Evolutionary conservation across 2,329 filamentous ascomycete genomes (phyloP).

Genomic region (Penicillium sp.): DNA sequence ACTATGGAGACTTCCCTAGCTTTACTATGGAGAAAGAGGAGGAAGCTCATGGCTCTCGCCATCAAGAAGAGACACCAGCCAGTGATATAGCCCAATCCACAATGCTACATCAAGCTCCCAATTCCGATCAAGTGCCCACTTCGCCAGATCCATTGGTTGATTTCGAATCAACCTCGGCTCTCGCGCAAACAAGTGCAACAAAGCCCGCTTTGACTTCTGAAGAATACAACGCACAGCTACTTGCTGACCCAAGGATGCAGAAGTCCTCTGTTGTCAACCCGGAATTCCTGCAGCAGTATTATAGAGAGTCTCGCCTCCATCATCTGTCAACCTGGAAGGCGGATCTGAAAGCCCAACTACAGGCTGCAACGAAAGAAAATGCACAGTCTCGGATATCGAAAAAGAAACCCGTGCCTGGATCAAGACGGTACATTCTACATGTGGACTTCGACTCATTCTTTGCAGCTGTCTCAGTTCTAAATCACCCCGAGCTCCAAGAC

Average conservation of each 20-base stretch:
- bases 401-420: conserved; percentile 58
- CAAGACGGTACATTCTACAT: conserved; percentile 82
- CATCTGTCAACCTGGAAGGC: conserved; percentile 97
- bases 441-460: conserved; percentile 99
- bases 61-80: not conserved
- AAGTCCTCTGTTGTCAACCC: conserved; percentile 92
- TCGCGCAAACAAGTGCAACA: conserved; percentile 21
- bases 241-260: conserved; percentile 79
- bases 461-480: conserved; percentile 83
- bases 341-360: conserved; percentile 83
- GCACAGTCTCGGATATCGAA: conserved; percentile 44
- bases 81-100: not conserved
- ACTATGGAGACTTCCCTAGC: conserved; percentile 43
- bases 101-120: not conserved
- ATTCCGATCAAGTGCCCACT: not conserved
- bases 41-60: not conserved
- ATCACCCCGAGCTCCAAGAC: conserved; percentile 68
- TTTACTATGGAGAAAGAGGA: conserved; percentile 14
- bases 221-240: conserved; percentile 81
- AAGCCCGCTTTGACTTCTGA: conserved; percentile 70
- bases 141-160: not conserved
- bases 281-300: conserved; percentile 90
- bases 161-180: not conserved
- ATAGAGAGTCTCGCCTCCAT: conserved; percentile 89
- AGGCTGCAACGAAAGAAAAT: conserved; percentile 73